Evolutionary conservation across 2,329 filamentous ascomycete species (phyloP).

Genomic region (Botrytis paeoniae): DNA sequence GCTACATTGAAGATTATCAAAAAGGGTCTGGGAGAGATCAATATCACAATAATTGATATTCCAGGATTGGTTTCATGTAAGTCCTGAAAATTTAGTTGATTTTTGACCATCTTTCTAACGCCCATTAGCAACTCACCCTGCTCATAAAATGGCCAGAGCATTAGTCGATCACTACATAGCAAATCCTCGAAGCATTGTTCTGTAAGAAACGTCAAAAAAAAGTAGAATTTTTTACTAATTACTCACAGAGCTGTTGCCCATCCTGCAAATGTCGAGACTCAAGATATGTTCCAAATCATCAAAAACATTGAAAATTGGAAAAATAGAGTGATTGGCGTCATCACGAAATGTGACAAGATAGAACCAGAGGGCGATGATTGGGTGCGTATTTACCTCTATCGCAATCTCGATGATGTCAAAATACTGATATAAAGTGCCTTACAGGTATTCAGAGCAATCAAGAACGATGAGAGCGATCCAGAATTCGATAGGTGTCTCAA

Average conservation of each 20-base stretch:
- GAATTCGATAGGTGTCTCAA: not conserved
- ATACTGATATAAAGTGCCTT: not conserved
- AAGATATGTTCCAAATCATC: constrained; percentile 35
- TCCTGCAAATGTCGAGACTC: constrained; percentile 41
- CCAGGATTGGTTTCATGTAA: constrained; percentile 33
- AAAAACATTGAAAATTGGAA: constrained; percentile 20
- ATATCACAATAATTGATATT: constrained; percentile 33
- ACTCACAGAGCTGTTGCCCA: constrained; percentile 42
- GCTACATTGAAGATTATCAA: constrained; percentile 20
- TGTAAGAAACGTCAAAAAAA: constrained; percentile 27
- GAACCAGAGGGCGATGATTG: constrained; percentile 2
- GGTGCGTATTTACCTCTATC: not conserved
- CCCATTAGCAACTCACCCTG: not conserved
- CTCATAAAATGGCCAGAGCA: constrained; percentile 22
- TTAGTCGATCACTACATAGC: constrained; percentile 40
- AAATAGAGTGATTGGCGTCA: constrained; percentile 9
- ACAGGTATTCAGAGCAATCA: not conserved
- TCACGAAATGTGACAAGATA: constrained; percentile 11
- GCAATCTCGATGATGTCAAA: too few relatives aligned
- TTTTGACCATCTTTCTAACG: not conserved
- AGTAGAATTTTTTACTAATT: not conserved
- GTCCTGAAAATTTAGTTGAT: not conserved
- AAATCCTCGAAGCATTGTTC: constrained; percentile 43
- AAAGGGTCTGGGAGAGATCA: constrained; percentile 24
- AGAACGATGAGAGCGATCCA: not conserved